A percentile compares a stretch with the other conserved stretches of the same genome.
Conservation (phyloP, 768 basidiomycete genomes). For the Tephrocybe sp. region DNA sequence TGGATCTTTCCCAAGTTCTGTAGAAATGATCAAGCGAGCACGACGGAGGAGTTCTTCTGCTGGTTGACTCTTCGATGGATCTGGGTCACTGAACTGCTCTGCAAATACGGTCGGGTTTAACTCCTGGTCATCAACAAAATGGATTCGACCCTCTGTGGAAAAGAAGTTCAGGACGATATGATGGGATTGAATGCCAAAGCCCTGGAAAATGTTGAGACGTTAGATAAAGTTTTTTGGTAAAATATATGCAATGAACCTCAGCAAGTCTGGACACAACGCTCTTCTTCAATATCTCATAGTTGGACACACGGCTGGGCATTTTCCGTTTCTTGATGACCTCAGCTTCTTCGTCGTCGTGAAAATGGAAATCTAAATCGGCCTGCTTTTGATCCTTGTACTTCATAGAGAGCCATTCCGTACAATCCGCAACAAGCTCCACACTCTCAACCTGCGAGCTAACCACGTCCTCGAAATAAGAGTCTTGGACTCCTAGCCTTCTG, state of each 20-base stretch:
- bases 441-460: slow-evolving; percentile 68
- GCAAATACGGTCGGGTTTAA: slow-evolving; percentile 78
- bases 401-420: slow-evolving; percentile 87
- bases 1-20: slow-evolving; percentile 93
- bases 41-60: slow-evolving; percentile 70
- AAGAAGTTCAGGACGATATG: slow-evolving; percentile 87
- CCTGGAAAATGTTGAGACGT: slow-evolving; percentile 41
- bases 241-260: slow-evolving; percentile 49
- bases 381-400: slow-evolving; percentile 79
- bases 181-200: slow-evolving; percentile 80
- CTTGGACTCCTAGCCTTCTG: slow-evolving; percentile 62
- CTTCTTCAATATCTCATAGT: slow-evolving; percentile 83
- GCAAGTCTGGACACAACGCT: slow-evolving; percentile 77
- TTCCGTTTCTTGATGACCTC: slow-evolving; percentile 64
- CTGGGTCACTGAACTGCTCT: slow-evolving; percentile 80
- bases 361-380: slow-evolving; percentile 59
- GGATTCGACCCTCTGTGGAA: slow-evolving; percentile 47
- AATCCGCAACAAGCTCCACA: slow-evolving; percentile 88
- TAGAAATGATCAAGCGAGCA: slow-evolving; percentile 82
- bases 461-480: slow-evolving; percentile 76
- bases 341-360: slow-evolving; percentile 68
- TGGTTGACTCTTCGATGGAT: slow-evolving; percentile 53
- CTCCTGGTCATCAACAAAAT: slow-evolving; percentile 82
- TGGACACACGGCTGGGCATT: slow-evolving; percentile 80
- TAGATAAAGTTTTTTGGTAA: background rate